Percentiles rank a stretch among this genome's conserved stretches.
These are phyloP conservation scores for Colletotrichum sidae DNA, from an alignment of 2,329 filamentous ascomycete genomes.

Conservation along the genomic window DNA sequence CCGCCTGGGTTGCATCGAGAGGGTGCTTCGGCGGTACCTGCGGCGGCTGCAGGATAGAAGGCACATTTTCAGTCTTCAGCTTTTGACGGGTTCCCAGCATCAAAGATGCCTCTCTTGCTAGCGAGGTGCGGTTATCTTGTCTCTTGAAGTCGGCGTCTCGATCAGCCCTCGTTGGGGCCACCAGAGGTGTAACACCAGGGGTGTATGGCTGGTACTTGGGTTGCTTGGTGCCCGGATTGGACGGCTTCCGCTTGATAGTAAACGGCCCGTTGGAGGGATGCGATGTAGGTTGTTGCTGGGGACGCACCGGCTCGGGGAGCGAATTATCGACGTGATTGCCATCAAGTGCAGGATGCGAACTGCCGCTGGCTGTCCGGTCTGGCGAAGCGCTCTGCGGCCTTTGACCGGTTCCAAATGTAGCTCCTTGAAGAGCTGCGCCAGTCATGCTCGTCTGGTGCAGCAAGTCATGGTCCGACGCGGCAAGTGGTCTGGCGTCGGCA, in stretches of 20 bases:
- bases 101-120: conserved; percentile 43
- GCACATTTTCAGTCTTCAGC: conserved; percentile 39
- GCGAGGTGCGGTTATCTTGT: conserved; percentile 35
- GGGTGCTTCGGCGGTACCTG: conserved; percentile 39
- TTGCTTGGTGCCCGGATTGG: conserved; percentile 22
- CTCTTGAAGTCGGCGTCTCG: conserved; percentile 3
- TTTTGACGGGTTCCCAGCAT: conserved; percentile 39
- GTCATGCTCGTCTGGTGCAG: conserved; percentile 37
- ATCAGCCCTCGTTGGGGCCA: not conserved
- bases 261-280: not conserved
- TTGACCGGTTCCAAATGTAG: conserved; percentile 34
- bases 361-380: not conserved
- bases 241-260: conserved; percentile 33
- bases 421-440: conserved; percentile 30
- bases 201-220: conserved; percentile 36
- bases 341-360: not conserved
- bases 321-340: not conserved
- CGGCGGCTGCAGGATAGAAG: conserved; percentile 41
- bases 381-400: conserved; percentile 29
- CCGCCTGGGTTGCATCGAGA: not conserved
- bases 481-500: conserved; percentile 40
- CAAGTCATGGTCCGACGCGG: conserved; percentile 16
- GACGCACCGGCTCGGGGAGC: not conserved
- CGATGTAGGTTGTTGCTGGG: not conserved
- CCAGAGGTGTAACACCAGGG: conserved; percentile 16